A percentile compares a stretch with the other conserved stretches of the same genome.
Conservation (phyloP, 2,329 filamentous ascomycete species). For the Didymellaceae sp. region DNA sequence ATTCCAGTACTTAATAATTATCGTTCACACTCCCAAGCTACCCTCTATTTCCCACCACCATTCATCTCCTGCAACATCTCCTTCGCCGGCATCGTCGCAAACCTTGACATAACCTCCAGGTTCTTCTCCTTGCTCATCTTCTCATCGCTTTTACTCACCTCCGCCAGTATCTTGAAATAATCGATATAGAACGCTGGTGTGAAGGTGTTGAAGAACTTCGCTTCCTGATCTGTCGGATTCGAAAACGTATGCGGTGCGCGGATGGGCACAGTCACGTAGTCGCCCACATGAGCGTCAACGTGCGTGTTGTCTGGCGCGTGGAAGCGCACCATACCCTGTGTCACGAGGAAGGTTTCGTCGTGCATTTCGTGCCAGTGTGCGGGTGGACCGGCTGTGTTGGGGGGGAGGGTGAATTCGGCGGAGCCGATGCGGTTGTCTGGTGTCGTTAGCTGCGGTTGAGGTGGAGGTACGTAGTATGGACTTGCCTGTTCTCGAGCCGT, state of each 20-base stretch:
- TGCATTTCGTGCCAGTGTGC: constrained; percentile 64
- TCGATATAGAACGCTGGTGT: constrained; percentile 65
- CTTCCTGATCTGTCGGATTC: constrained; percentile 62
- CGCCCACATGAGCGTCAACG: constrained; percentile 59
- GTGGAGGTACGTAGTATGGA: neutral
- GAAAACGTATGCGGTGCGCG: constrained; percentile 63
- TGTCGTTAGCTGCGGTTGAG: neutral
- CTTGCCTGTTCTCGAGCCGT: constrained; percentile 57
- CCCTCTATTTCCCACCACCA: constrained; percentile 9
- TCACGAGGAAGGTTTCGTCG: constrained; percentile 65
- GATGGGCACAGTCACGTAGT: constrained; percentile 63
- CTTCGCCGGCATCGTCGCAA: constrained; percentile 57
- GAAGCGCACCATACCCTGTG: constrained; percentile 59
- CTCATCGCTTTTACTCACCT: constrained; percentile 54
- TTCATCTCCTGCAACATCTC: constrained; percentile 43
- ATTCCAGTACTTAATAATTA: constrained; percentile 1
- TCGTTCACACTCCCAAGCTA: neutral
- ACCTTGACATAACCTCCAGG: constrained; percentile 57
- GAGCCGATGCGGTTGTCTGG: constrained; percentile 57
- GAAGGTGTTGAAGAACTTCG: constrained; percentile 64
- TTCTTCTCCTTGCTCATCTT: constrained; percentile 58
- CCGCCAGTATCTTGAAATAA: constrained; percentile 61
- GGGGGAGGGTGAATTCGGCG: constrained; percentile 58
- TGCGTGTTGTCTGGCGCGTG: constrained; percentile 54
- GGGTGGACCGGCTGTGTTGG: constrained; percentile 56